A percentile compares a stretch with the other conserved stretches of the same genome.
Evolutionary conservation across 1,284 basidiomycete genomes (phyloP).

Genomic region (Porphyrellus sp.): DNA sequence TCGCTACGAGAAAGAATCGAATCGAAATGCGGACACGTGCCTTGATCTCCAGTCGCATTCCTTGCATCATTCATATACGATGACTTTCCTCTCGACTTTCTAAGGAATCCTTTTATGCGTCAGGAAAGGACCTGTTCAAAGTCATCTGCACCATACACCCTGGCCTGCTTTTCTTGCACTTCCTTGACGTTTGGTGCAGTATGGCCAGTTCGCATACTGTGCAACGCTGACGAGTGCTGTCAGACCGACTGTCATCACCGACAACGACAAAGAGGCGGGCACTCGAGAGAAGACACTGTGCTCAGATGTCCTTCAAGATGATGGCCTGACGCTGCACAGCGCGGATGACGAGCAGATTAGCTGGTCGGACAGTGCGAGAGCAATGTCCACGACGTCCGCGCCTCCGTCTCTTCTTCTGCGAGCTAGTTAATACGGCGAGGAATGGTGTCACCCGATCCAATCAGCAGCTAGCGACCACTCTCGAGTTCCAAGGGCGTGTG

Average conservation of each 20-base stretch:
- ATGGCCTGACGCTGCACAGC: constrained; percentile 3
- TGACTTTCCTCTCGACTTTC: constrained; percentile 20
- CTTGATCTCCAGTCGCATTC: too few relatives aligned
- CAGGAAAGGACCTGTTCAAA: constrained; percentile 24
- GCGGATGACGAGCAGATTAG: constrained; percentile 20
- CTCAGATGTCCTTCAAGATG: not conserved
- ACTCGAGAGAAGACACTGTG: constrained; percentile 23
- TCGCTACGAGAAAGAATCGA: too few relatives aligned
- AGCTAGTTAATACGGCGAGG: constrained; percentile 28
- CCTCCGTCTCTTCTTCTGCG: not conserved
- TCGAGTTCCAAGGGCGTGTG: not conserved
- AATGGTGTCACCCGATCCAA: constrained; percentile 33
- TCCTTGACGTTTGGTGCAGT: constrained; percentile 6
- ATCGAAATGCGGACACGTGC: too few relatives aligned
- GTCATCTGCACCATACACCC: constrained; percentile 26
- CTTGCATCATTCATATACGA: constrained; percentile 16
- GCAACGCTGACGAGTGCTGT: constrained; percentile 12
- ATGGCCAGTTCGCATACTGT: constrained; percentile 18
- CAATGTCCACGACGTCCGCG: constrained; percentile 14
- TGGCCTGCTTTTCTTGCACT: constrained; percentile 7
- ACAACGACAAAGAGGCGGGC: not conserved
- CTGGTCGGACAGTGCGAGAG: constrained; percentile 22
- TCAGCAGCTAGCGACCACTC: constrained; percentile 27
- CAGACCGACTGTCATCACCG: not conserved
- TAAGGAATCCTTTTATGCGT: constrained; percentile 5